Evolutionary conservation across 2,329 filamentous ascomycete species (phyloP).

Genomic region (Colletotrichum sp.): DNA sequence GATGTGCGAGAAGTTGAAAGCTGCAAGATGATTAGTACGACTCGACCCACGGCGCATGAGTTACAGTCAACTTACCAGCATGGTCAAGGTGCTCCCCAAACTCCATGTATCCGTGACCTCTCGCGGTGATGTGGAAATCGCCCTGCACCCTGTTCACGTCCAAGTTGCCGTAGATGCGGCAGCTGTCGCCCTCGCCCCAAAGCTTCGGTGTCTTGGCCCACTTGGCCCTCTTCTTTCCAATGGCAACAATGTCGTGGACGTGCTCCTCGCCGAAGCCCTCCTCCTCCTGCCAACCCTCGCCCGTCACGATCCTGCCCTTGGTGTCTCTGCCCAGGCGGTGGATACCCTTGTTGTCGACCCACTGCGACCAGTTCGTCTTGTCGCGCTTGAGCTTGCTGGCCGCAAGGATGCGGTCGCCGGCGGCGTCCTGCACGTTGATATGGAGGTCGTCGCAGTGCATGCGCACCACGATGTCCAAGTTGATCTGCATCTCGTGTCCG

Average conservation of each 20-base stretch:
- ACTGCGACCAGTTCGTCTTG: constrained; percentile 80
- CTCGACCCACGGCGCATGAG: neutral
- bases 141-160: constrained; percentile 97
- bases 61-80: constrained; percentile 58
- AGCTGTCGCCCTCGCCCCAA: constrained; percentile 69
- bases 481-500: constrained; percentile 87
- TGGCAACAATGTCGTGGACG: constrained; percentile 87
- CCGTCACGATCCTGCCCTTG: constrained; percentile 59
- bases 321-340: constrained; percentile 64
- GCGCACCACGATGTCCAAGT: constrained; percentile 88
- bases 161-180: constrained; percentile 87
- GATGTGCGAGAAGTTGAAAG: constrained; percentile 97
- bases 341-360: constrained; percentile 74
- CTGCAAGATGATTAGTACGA: constrained; percentile 44
- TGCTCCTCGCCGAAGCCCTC: constrained; percentile 81
- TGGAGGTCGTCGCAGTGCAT: constrained; percentile 92
- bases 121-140: constrained; percentile 95
- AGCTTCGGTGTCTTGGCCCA: constrained; percentile 79
- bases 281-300: constrained; percentile 67
- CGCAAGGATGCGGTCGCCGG: constrained; percentile 89
- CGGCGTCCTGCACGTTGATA: constrained; percentile 95
- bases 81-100: constrained; percentile 83
- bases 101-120: constrained; percentile 93
- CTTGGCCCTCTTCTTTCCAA: constrained; percentile 67
- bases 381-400: constrained; percentile 76